Conservation (phyloP, 768 basidiomycete species). For the Tephrocybe sp. region DNA sequence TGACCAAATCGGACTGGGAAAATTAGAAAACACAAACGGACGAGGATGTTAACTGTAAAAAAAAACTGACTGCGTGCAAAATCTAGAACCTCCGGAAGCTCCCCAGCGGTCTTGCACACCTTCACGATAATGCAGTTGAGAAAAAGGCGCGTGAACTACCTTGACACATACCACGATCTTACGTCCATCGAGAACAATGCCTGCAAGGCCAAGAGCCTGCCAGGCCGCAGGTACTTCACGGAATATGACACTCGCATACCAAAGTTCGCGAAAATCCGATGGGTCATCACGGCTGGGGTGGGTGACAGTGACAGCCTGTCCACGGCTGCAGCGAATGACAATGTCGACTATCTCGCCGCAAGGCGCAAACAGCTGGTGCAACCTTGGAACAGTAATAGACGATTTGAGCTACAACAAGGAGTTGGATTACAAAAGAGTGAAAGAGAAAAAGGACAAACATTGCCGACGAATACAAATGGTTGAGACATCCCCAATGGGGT, state of each 20-base stretch:
- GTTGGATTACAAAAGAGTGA: neutral
- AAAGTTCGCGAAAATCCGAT: constrained; percentile 30
- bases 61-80: constrained; percentile 24
- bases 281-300: constrained; percentile 17
- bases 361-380: constrained; percentile 29
- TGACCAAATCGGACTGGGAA: constrained; percentile 10
- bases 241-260: constrained; percentile 55
- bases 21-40: neutral
- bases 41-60: neutral
- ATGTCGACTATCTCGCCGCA: constrained; percentile 35
- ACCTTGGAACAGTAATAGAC: constrained; percentile 28
- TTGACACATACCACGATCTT: constrained; percentile 37
- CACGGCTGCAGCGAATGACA: constrained; percentile 41
- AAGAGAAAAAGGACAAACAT: constrained; percentile 39
- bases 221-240: constrained; percentile 28
- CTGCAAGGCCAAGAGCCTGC: constrained; percentile 40
- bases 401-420: constrained; percentile 28
- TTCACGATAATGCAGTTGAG: constrained; percentile 11
- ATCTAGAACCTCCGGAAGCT: constrained; percentile 39
- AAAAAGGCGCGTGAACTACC: neutral
- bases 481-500: constrained; percentile 4
- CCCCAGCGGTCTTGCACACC: constrained; percentile 33
- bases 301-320: constrained; percentile 30
- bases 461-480: constrained; percentile 54
- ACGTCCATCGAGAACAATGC: constrained; percentile 31